Percentiles rank a stretch among this genome's conserved stretches.
phyloP scores from a whole-genome alignment of 495 filamentous ascomycete species.

The Tuber aestivum region DNA sequence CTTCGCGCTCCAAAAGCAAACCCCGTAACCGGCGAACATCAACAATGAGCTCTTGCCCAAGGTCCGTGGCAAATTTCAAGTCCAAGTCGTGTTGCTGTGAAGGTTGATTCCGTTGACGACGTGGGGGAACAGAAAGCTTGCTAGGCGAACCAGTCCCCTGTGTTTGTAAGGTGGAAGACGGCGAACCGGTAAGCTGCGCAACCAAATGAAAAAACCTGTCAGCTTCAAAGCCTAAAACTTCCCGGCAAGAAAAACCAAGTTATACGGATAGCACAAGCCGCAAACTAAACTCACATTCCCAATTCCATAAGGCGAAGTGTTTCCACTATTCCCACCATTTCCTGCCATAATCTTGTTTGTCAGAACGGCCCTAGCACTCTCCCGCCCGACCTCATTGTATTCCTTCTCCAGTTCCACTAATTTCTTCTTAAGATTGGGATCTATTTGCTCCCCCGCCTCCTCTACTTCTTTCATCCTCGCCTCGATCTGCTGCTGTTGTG shows the following conservation, averaged over 20 bases:
- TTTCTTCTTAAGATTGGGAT: slow-evolving; percentile 73
- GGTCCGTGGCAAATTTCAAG: slow-evolving; percentile 92
- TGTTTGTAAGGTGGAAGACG: slow-evolving; percentile 70
- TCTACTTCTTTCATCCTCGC: slow-evolving; percentile 81
- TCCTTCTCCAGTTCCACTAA: slow-evolving; percentile 84
- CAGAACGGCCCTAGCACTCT: slow-evolving; percentile 82
- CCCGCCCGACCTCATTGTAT: slow-evolving; percentile 88
- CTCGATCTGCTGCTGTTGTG: slow-evolving; percentile 73
- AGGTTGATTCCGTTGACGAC: slow-evolving; percentile 86
- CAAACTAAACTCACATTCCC: slow-evolving; percentile 31
- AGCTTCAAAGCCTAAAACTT: neutral
- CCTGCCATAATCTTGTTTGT: slow-evolving; percentile 72
- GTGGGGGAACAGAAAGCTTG: slow-evolving; percentile 72
- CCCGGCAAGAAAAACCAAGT: neutral
- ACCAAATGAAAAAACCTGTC: neutral
- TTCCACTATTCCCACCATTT: slow-evolving; percentile 48
- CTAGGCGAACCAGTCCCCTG: slow-evolving; percentile 82
- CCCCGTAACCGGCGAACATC: slow-evolving; percentile 85
- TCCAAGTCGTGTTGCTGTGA: slow-evolving; percentile 86
- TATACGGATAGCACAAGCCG: neutral
- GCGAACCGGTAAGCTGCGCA: neutral
- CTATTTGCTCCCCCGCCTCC: slow-evolving; percentile 71
- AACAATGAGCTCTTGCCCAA: slow-evolving; percentile 79
- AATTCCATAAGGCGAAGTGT: slow-evolving; percentile 58
- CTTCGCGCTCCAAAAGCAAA: slow-evolving; percentile 77